Percentiles rank a stretch among this genome's conserved stretches.
Evolutionary conservation across 192 early-diverging fungal genomes (phyloP).

Genomic region (Powellomyces hirtus): DNA sequence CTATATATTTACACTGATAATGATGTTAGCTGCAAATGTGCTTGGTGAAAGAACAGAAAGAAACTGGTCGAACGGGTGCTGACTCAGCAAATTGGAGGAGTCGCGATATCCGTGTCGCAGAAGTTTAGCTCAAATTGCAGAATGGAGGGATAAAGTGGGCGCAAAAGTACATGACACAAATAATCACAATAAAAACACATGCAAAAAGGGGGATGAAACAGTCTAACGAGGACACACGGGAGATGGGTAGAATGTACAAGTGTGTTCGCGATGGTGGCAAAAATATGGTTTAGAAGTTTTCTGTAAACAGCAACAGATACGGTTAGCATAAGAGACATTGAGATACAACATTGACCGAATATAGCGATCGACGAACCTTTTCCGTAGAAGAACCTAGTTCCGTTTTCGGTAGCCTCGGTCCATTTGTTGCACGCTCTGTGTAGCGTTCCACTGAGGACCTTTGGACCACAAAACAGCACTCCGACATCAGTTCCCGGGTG

Average conservation of each 20-base stretch:
- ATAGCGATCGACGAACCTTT: conserved; percentile 52
- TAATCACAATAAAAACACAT: background rate
- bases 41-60: too few species aligned
- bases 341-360: background rate
- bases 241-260: too few species aligned
- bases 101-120: too few species aligned
- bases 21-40: too few species aligned
- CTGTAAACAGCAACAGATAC: background rate
- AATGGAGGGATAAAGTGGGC: too few species aligned
- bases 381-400: conserved; percentile 74
- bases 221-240: background rate
- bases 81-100: too few species aligned
- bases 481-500: conserved; percentile 79
- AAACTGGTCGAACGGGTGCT: too few species aligned
- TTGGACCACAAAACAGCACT: conserved; percentile 86
- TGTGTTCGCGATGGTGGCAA: background rate
- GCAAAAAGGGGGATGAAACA: background rate
- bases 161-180: too few species aligned
- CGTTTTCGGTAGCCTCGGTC: conserved; percentile 57
- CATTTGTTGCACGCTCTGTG: conserved; percentile 64
- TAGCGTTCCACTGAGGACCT: conserved; percentile 61
- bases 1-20: too few species aligned
- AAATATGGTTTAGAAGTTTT: conserved; percentile 9
- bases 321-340: conserved; percentile 4
- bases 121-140: too few species aligned